phyloP scores from a whole-genome alignment of 2,329 filamentous ascomycete species.

The Myotisia sp. region DNA sequence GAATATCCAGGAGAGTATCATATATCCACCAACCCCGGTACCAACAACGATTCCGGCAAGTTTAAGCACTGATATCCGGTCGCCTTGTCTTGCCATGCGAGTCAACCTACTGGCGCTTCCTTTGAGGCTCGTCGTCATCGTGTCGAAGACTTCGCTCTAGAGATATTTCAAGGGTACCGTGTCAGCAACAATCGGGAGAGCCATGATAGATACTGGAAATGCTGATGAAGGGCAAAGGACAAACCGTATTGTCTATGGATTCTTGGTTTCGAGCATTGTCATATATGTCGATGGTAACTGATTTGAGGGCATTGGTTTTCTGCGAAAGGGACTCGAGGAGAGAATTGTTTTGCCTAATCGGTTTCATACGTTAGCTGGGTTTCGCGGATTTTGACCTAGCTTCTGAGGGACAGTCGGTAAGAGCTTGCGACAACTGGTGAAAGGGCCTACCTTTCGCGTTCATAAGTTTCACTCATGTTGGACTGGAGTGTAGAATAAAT shows the following conservation, averaged over 20 bases:
- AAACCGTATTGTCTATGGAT: slow-evolving; percentile 73
- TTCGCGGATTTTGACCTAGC: not conserved
- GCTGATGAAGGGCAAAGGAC: slow-evolving; percentile 19
- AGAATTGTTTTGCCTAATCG: slow-evolving; percentile 76
- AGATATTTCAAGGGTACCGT: not conserved
- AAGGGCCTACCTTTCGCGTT: slow-evolving; percentile 49
- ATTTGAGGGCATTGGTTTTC: slow-evolving; percentile 83
- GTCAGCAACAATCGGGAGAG: not conserved
- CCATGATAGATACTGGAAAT: not conserved
- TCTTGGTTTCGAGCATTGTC: slow-evolving; percentile 82
- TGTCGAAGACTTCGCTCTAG: slow-evolving; percentile 79
- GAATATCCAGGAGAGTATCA: slow-evolving; percentile 51
- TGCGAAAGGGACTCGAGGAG: slow-evolving; percentile 79
- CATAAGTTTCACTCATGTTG: slow-evolving; percentile 60
- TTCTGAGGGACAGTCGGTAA: not conserved
- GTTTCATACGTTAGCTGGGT: not conserved
- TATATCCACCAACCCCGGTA: slow-evolving; percentile 60
- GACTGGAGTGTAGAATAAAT: not conserved
- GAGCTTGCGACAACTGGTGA: slow-evolving; percentile 7
- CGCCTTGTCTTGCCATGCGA: slow-evolving; percentile 80
- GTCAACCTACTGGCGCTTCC: slow-evolving; percentile 70
- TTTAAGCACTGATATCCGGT: slow-evolving; percentile 83
- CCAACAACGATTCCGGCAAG: slow-evolving; percentile 69
- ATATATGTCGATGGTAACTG: slow-evolving; percentile 95
- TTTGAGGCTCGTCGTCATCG: slow-evolving; percentile 67